A percentile compares a stretch with the other conserved stretches of the same genome.
phyloP scores from a whole-genome alignment of 1,284 basidiomycete genomes.

The Tilletiaria anomala region DNA sequence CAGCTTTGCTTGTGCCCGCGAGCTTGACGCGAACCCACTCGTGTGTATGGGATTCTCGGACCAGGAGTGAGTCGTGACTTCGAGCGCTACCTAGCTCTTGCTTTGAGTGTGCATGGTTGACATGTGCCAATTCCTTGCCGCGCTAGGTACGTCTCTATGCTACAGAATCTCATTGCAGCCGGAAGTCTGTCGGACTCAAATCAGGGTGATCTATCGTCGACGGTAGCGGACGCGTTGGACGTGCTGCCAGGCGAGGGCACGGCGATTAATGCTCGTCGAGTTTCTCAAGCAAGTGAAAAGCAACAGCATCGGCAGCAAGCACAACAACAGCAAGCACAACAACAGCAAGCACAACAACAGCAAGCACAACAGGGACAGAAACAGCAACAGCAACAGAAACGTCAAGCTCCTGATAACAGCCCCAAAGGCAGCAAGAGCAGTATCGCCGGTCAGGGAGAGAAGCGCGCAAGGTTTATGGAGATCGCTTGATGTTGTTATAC shows the following conservation, averaged over 20 bases:
- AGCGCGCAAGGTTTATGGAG: too few species aligned
- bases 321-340: too few species aligned
- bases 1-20: background rate
- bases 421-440: too few species aligned
- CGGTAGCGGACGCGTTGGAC: background rate
- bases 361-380: too few species aligned
- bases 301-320: too few species aligned
- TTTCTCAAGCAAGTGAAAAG: too few species aligned
- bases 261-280: background rate
- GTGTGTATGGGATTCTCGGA: constrained; percentile 32
- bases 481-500: too few species aligned
- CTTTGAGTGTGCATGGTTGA: background rate
- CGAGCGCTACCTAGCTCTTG: background rate
- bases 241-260: background rate
- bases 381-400: too few species aligned
- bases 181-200: constrained; percentile 17
- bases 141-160: constrained; percentile 22
- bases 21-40: constrained; percentile 17
- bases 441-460: too few species aligned
- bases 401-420: too few species aligned
- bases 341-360: too few species aligned
- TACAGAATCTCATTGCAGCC: constrained; percentile 28
- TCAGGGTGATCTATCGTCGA: constrained; percentile 1
- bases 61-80: constrained; percentile 10
- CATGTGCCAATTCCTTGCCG: background rate